These are phyloP conservation scores for Hamamelis virginiana DNA, from an alignment of 164 flowering plant species.

Conservation along the genomic window DNA sequence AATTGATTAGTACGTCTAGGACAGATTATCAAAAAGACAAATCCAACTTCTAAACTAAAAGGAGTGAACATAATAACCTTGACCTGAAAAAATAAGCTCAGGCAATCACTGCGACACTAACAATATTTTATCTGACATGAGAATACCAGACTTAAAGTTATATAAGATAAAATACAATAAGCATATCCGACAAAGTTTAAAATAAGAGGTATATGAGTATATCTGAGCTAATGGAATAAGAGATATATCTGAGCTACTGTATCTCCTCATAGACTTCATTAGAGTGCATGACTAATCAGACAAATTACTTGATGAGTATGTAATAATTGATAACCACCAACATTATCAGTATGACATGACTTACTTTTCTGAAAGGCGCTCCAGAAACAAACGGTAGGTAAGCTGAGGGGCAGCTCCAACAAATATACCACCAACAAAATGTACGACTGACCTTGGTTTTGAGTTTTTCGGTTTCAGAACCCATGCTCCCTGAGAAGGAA, in stretches of 20 bases:
- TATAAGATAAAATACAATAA: background rate
- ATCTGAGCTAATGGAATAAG: too few species aligned
- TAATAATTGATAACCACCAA: too few species aligned
- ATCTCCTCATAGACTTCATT: background rate
- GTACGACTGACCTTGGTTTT: slow-evolving; percentile 60
- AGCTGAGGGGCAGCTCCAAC: slow-evolving; percentile 99
- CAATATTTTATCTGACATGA: background rate
- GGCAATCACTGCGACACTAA: background rate
- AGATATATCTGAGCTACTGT: background rate
- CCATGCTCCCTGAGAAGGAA: slow-evolving; percentile 72
- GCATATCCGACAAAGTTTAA: background rate
- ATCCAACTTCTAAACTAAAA: background rate
- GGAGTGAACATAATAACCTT: background rate
- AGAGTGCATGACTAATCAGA: background rate
- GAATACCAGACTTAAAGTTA: background rate
- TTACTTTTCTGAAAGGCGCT: slow-evolving; percentile 83
- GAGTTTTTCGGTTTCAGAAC: slow-evolving; percentile 69
- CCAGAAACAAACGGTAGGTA: slow-evolving; percentile 87
- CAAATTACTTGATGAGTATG: background rate
- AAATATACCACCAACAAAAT: slow-evolving; percentile 91
- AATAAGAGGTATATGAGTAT: too few species aligned
- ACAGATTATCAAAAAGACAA: background rate
- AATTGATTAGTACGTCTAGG: background rate
- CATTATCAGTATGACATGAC: slow-evolving; percentile 18
- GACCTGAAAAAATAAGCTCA: background rate